These are phyloP conservation scores for Taiozyma onychis DNA, from an alignment of 1,139 yeast species.

Conservation along the genomic window DNA sequence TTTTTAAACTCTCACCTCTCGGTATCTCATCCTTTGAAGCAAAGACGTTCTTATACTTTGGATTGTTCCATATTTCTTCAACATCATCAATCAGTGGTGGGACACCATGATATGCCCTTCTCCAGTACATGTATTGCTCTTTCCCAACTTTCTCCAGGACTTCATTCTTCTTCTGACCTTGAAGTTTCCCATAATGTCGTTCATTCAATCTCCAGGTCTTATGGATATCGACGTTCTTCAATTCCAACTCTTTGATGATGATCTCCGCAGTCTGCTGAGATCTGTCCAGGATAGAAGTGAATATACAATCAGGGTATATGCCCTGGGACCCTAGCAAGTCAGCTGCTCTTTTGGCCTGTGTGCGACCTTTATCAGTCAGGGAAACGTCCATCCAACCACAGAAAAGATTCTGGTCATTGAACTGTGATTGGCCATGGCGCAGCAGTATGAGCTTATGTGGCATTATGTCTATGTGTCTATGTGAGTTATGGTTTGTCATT, in stretches of 20 bases:
- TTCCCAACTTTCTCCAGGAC: slow-evolving; percentile 49
- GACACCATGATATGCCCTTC: slow-evolving; percentile 62
- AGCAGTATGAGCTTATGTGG: slow-evolving; percentile 40
- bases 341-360: slow-evolving; percentile 60
- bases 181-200: slow-evolving; percentile 73
- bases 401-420: slow-evolving; percentile 65
- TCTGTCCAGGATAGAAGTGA: slow-evolving; percentile 60
- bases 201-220: slow-evolving; percentile 79
- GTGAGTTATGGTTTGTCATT: neutral
- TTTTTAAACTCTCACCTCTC: slow-evolving; percentile 60
- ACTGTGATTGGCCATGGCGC: slow-evolving; percentile 73
- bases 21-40: slow-evolving; percentile 37
- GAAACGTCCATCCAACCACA: slow-evolving; percentile 85
- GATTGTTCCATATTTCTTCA: slow-evolving; percentile 34
- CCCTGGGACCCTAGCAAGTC: slow-evolving; percentile 36
- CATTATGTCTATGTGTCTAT: slow-evolving; percentile 3
- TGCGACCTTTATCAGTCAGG: slow-evolving; percentile 52
- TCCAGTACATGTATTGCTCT: slow-evolving; percentile 55
- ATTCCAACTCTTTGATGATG: slow-evolving; percentile 64
- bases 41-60: slow-evolving; percentile 35
- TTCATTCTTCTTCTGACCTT: slow-evolving; percentile 58
- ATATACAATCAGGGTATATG: slow-evolving; percentile 48
- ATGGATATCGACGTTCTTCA: slow-evolving; percentile 83
- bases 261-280: slow-evolving; percentile 63
- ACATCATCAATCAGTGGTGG: slow-evolving; percentile 50